Conservation (phyloP, 768 basidiomycete species). For the Coprinopsis cinerea region DNA sequence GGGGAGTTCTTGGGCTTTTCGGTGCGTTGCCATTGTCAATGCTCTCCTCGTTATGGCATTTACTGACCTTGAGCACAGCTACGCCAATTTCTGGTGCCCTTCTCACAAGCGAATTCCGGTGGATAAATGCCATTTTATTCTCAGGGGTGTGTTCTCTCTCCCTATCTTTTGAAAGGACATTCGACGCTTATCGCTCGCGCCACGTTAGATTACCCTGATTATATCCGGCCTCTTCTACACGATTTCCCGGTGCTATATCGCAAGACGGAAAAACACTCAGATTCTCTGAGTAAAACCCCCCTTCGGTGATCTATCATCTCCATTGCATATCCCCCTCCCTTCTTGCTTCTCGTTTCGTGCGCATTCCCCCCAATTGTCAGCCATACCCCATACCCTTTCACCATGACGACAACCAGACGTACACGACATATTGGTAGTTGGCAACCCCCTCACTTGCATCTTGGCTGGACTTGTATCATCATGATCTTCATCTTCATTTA, state of each 20-base stretch:
- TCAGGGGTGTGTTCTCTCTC: slow-evolving; percentile 26
- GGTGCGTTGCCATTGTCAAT: slow-evolving; percentile 23
- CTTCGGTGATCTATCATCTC: background rate
- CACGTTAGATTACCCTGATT: background rate
- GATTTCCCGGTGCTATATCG: background rate
- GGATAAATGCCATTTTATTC: slow-evolving; percentile 38
- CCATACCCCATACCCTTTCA: background rate
- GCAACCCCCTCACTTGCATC: background rate
- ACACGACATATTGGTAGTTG: background rate
- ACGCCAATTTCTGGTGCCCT: slow-evolving; percentile 48
- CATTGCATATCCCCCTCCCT: background rate
- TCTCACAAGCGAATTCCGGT: slow-evolving; percentile 36
- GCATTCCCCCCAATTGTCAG: background rate
- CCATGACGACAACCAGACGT: background rate
- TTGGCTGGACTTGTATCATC: background rate
- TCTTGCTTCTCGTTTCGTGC: background rate
- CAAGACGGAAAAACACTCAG: background rate
- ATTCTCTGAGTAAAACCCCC: background rate
- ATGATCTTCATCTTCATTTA: background rate
- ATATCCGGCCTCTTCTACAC: background rate
- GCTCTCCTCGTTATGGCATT: background rate
- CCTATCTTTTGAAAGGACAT: background rate
- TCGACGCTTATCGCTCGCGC: background rate
- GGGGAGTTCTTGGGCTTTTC: slow-evolving; percentile 31
- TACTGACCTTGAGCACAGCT: slow-evolving; percentile 18